Conservation (phyloP, 257 asterid species). For the Leptodermis oblonga region DNA sequence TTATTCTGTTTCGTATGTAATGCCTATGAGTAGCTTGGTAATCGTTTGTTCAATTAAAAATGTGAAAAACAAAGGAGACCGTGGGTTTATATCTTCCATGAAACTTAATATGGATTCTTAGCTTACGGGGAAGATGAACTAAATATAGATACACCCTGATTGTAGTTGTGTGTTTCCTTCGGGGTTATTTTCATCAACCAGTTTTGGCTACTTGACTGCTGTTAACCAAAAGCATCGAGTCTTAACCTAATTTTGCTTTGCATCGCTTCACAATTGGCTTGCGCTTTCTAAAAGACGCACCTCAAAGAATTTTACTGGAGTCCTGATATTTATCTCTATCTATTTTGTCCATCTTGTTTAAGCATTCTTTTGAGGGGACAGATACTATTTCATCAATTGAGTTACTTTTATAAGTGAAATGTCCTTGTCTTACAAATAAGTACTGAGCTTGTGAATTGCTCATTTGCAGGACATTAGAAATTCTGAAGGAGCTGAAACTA, state of each 20-base stretch:
- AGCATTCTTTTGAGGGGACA: not conserved
- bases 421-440: conserved; percentile 4
- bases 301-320: not conserved
- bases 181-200: not conserved
- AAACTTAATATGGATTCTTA: not conserved
- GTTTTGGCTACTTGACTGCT: not conserved
- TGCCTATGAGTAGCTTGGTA: not conserved
- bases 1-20: not conserved
- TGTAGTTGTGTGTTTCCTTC: not conserved
- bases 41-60: not conserved
- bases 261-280: not conserved
- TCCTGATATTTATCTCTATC: not conserved
- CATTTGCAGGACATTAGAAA: conserved; percentile 60
- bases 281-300: not conserved
- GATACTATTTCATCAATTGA: not conserved
- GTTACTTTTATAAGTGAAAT: not conserved
- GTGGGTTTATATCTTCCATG: not conserved
- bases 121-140: not conserved
- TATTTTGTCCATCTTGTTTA: not conserved
- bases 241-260: not conserved
- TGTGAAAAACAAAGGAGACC: not conserved
- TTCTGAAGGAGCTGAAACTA: conserved; percentile 58
- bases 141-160: not conserved
- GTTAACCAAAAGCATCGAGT: not conserved
- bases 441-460: not conserved